Conservation (phyloP, 306 rosid genomes). For the Prunus persica region DNA sequence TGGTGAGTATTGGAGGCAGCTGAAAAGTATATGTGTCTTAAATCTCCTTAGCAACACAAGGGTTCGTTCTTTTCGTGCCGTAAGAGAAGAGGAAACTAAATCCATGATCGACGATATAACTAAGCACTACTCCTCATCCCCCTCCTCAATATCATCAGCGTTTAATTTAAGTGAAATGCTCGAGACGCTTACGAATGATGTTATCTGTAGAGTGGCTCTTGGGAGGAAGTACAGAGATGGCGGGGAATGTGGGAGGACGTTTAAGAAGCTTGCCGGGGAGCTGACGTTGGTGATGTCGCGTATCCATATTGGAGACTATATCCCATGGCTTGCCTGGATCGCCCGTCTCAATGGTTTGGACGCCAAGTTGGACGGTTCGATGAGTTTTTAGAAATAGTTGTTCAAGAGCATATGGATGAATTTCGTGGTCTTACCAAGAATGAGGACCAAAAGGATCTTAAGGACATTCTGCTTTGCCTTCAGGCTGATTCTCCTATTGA, state of each 20-base stretch:
- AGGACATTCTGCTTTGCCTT: neutral
- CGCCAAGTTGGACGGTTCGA: neutral
- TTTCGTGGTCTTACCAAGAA: neutral
- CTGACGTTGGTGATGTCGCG: neutral
- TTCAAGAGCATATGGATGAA: neutral
- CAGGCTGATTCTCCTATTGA: neutral
- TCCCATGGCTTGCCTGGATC: neutral
- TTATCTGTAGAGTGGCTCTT: neutral
- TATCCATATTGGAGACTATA: neutral
- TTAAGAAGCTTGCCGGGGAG: neutral
- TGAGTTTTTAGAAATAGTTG: neutral
- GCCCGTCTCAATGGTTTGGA: conserved; percentile 1
- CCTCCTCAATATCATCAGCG: neutral
- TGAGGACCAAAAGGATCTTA: neutral
- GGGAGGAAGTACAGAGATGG: conserved; percentile 6
- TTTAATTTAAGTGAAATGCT: neutral
- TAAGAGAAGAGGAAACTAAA: neutral
- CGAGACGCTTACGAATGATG: neutral
- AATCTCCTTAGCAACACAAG: conserved; percentile 7
- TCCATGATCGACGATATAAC: neutral
- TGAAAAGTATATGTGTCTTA: neutral
- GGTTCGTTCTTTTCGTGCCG: neutral
- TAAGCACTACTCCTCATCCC: neutral
- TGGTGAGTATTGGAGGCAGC: conserved; percentile 11
- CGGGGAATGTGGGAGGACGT: neutral